Base-by-base conservation (phyloP, 768 basidiomycete species). In the Asterophora lycoperdoides region DNA sequence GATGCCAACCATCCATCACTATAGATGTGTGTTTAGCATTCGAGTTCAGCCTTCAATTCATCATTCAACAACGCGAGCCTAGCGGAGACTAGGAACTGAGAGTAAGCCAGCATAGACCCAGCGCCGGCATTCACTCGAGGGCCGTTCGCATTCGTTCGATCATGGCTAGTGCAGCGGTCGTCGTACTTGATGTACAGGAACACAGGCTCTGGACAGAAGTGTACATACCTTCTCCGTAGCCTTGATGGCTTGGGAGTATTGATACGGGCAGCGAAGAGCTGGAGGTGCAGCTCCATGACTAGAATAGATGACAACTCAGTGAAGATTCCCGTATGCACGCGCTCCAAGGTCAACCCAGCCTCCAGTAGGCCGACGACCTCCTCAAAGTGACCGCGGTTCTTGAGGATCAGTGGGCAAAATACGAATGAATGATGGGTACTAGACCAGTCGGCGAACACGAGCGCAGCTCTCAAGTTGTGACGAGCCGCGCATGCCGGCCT, bases 281-380 rank as follows among this genome's bases (percentile, higher is more conserved):
- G 97, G 55, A 99, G 78, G 69, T 98, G 96, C n/a, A n/a, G n/a
- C 60, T 99, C 96, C 94, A 99, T 96, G 52, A 97, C 92, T 96
- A 48, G 11, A 41, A 43, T 2, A 41, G 35, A 52, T 2, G 91
- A 80, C 34, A 98, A 76, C 64, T 97, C 95, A 5, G 95, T 96
- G 73, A 97, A 98, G 65, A 98, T 94, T 56, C 95, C 95, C 93
- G 94, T 94, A 61, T 99, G 96, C 28, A 96, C 96, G 46, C 96
- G 84, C 69, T 99, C 96, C 57, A 98, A 74, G 64, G 94, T 97
- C 51, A 99, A 72, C 56, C 93, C 96, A 52, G 93, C 94, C 66
- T 99, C 96, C 56, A 99, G 73, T 15, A 98, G 76, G 47, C 81
- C 75, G 45, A 98, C 82, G 54, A 98, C 81, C 67, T 99, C 95